These are phyloP conservation scores for Candida orba DNA, from an alignment of 805 yeast species.

Conservation along the genomic window DNA sequence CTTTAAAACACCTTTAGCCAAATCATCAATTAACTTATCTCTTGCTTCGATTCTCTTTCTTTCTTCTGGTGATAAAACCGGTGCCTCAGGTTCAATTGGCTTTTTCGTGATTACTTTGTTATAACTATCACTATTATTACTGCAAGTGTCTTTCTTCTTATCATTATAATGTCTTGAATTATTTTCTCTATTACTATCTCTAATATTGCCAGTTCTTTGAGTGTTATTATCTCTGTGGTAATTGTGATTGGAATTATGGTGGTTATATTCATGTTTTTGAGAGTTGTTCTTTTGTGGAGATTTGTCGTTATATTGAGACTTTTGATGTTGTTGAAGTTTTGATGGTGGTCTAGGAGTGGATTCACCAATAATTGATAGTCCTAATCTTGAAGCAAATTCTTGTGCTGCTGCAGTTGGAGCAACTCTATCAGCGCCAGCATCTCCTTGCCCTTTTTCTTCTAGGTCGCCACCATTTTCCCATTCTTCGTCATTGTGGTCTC, in stretches of 20 bases:
- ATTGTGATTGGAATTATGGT: constrained; percentile 5
- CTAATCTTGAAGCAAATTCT: constrained; percentile 20
- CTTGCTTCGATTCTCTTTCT: constrained; percentile 3
- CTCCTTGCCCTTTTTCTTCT: background rate
- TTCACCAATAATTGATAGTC: constrained; percentile 6
- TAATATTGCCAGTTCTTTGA: background rate
- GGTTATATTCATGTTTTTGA: too few species aligned
- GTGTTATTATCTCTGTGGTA: constrained; percentile 4
- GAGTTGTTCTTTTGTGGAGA: too few species aligned
- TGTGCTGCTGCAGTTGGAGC: constrained; percentile 18
- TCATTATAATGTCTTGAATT: background rate
- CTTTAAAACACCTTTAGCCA: constrained; percentile 11
- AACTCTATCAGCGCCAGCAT: constrained; percentile 5
- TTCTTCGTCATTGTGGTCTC: constrained; percentile 1
- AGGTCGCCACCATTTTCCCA: constrained; percentile 11
- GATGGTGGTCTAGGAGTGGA: background rate
- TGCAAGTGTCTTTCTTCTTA: background rate
- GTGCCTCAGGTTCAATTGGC: background rate
- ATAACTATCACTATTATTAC: background rate
- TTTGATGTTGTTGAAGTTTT: background rate
- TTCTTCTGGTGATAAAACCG: constrained; percentile 7
- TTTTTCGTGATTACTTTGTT: background rate
- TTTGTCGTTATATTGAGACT: too few species aligned
- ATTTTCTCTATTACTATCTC: background rate
- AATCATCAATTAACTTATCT: constrained; percentile 10